These are phyloP conservation scores for Stemphylium lycopersici DNA, from an alignment of 2,329 filamentous ascomycete genomes.

Conservation along the genomic window DNA sequence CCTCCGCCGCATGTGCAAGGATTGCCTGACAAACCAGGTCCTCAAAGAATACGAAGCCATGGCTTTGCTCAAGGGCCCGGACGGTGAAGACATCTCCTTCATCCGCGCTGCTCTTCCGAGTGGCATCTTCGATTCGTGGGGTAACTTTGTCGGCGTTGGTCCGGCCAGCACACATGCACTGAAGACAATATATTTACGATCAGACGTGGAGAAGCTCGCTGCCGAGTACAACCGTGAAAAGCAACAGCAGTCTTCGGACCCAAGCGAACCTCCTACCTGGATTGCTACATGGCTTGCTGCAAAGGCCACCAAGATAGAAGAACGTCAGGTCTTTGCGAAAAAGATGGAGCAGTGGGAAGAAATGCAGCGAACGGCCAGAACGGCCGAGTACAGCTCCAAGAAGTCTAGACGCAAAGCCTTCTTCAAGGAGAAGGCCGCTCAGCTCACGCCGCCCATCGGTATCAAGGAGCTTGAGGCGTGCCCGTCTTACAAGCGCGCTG, in stretches of 20 bases:
- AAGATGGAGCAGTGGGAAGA: slow-evolving; percentile 50
- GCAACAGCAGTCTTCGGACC: slow-evolving; percentile 21
- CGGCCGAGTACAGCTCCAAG: slow-evolving; percentile 39
- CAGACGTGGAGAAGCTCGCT: slow-evolving; percentile 39
- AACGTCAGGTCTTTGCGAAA: slow-evolving; percentile 41
- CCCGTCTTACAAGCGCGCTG: slow-evolving; percentile 47
- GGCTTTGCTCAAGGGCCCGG: slow-evolving; percentile 29
- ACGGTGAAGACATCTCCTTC: slow-evolving; percentile 36
- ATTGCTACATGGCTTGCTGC: slow-evolving; percentile 29
- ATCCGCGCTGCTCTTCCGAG: slow-evolving; percentile 41
- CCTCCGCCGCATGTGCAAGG: slow-evolving; percentile 51
- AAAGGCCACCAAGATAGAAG: slow-evolving; percentile 36
- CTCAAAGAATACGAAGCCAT: slow-evolving; percentile 41
- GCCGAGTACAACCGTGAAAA: slow-evolving; percentile 29
- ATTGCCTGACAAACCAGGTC: slow-evolving; percentile 45
- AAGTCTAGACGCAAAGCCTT: slow-evolving; percentile 44
- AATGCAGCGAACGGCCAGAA: slow-evolving; percentile 34
- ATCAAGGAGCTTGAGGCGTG: slow-evolving; percentile 45
- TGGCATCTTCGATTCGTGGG: slow-evolving; percentile 48
- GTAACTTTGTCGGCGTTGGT: slow-evolving; percentile 47
- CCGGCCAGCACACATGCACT: slow-evolving; percentile 42
- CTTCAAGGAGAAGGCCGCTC: slow-evolving; percentile 46
- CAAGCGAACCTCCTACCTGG: slow-evolving; percentile 30
- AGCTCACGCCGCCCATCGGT: slow-evolving; percentile 47
- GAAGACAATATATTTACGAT: slow-evolving; percentile 41